Conservation (phyloP, 2,329 filamentous ascomycete genomes). For the Penicillium concentricum region DNA sequence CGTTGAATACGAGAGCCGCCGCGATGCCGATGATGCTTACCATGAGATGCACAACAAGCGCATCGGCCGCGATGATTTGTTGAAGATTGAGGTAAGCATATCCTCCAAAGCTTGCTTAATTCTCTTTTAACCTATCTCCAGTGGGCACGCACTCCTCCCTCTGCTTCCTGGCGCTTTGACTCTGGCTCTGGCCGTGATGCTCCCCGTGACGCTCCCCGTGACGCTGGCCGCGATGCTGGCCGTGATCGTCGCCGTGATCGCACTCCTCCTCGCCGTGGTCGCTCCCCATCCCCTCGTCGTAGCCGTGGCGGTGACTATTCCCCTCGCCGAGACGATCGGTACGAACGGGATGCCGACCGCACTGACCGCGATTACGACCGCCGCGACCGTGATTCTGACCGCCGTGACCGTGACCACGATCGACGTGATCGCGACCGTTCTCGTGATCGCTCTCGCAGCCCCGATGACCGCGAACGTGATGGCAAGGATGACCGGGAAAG, state of each 20-base stretch:
- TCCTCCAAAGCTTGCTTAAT: not conserved
- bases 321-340: conserved; percentile 83
- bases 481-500: conserved; percentile 25
- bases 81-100: conserved; percentile 91
- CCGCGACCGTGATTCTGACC: conserved; percentile 68
- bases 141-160: conserved; percentile 98
- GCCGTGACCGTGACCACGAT: conserved; percentile 49
- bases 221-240: conserved; percentile 65
- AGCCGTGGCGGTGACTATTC: conserved; percentile 70
- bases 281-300: conserved; percentile 60
- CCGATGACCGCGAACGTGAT: conserved; percentile 25
- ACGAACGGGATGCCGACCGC: conserved; percentile 65
- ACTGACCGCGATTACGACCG: conserved; percentile 75
- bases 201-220: not conserved
- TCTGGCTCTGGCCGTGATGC: conserved; percentile 71
- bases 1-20: conserved; percentile 97
- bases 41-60: conserved; percentile 99
- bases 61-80: conserved; percentile 86
- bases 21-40: conserved; percentile 97
- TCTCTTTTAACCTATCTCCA: conserved; percentile 43
- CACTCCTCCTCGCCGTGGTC: conserved; percentile 72
- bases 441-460: conserved; percentile 25
- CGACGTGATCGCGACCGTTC: conserved; percentile 42
- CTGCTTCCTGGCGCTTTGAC: conserved; percentile 97
- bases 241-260: conserved; percentile 67